These are phyloP conservation scores for Boletellus sp. DNA, from an alignment of 1,284 basidiomycete genomes.

Conservation along the genomic window DNA sequence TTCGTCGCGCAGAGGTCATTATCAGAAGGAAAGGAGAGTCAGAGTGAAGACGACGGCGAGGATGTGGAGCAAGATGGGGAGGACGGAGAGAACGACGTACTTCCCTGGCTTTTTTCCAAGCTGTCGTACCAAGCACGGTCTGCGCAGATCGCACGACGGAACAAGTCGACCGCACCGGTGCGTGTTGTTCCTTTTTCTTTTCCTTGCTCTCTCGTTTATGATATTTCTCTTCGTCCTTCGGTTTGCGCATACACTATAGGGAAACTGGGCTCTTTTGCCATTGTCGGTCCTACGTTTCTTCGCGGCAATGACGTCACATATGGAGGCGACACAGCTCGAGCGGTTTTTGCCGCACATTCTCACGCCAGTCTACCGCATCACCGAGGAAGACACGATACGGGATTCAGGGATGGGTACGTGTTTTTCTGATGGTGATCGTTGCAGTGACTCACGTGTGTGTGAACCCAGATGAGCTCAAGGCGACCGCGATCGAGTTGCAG, in stretches of 20 bases:
- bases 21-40: conserved; percentile 13
- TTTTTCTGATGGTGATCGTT: neutral
- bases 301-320: conserved; percentile 80
- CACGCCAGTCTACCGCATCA: conserved; percentile 82
- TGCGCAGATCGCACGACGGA: conserved; percentile 66
- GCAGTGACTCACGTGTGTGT: neutral
- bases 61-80: conserved; percentile 18
- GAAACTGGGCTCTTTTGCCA: conserved; percentile 78
- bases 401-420: conserved; percentile 76
- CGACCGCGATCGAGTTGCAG: conserved; percentile 80
- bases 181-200: conserved; percentile 18
- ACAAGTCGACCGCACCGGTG: conserved; percentile 47
- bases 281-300: conserved; percentile 88
- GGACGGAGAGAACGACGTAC: conserved; percentile 47
- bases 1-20: conserved; percentile 47
- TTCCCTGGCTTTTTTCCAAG: conserved; percentile 93
- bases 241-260: conserved; percentile 26
- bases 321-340: conserved; percentile 58
- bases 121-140: conserved; percentile 85
- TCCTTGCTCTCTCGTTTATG: neutral
- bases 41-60: conserved; percentile 4
- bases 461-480: conserved; percentile 61
- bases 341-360: conserved; percentile 82
- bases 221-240: neutral
- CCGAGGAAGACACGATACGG: conserved; percentile 79